Percentiles rank a stretch among this genome's conserved stretches.
Evolutionary conservation across 371 early-diverging fungal species (phyloP).

Genomic region (Mortierella sp.): DNA sequence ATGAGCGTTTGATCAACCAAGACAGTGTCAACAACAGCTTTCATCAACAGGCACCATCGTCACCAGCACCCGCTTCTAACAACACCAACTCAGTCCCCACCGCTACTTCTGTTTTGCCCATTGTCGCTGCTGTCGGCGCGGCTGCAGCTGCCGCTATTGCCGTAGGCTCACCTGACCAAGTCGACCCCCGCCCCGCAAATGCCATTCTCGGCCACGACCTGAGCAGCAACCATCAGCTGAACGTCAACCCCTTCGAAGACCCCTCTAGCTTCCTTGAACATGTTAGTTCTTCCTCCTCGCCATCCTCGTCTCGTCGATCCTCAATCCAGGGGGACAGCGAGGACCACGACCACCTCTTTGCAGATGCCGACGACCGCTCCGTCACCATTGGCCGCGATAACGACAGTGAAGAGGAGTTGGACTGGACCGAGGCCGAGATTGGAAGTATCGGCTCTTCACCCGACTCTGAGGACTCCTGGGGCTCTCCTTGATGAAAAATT

Average conservation of each 20-base stretch:
- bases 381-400: constrained; percentile 25
- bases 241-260: constrained; percentile 42
- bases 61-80: neutral
- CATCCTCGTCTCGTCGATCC: constrained; percentile 19
- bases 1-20: constrained; percentile 20
- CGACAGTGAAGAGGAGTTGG: constrained; percentile 31
- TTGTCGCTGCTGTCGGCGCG: neutral
- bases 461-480: constrained; percentile 54
- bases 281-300: constrained; percentile 17
- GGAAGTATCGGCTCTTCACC: constrained; percentile 50
- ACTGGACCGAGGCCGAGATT: constrained; percentile 55
- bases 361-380: constrained; percentile 43
- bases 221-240: constrained; percentile 36
- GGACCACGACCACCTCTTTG: constrained; percentile 17
- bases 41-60: neutral
- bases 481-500: constrained; percentile 18
- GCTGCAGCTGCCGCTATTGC: neutral
- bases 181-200: constrained; percentile 36
- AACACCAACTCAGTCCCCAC: neutral
- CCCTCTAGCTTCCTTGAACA: constrained; percentile 23
- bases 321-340: constrained; percentile 21
- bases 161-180: neutral
- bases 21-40: neutral
- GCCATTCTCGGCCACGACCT: constrained; percentile 43
- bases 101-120: neutral